Evolutionary conservation across 768 basidiomycete genomes (phyloP), one percentile per base, ranked within the genome.

Genomic region (Chiua virens): DNA sequence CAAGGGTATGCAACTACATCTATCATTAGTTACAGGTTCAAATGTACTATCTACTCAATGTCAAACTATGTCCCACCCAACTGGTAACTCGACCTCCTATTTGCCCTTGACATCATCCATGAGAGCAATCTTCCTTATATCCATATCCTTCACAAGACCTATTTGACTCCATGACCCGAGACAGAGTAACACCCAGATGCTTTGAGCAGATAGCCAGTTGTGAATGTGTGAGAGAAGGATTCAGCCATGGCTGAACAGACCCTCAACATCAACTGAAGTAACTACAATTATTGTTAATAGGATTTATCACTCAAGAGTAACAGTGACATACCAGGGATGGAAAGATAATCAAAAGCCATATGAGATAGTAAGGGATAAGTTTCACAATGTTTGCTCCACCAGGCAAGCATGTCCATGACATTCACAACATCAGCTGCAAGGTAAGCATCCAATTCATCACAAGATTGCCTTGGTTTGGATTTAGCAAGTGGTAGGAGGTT

Each of bases 191-290:
- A 65, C 61, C 2, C 59, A 52, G 0, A 65, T 66, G 1, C 63
- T 58, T 50, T 65, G 53, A 5, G 45, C 56, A 5, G 62, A 63
- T 4, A 71, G 47, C 1, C 53, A 54, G 39, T 60, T 70, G 4
- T 43, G 52, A n/a, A 65, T 54, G 36, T 70, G 67, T 1, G 57
- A 64, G 4, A 71, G 55, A 3, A 71, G 18, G 6, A 64, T 55
- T 7, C 50, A 47, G 5, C 70, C 66, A 22, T 44, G 49, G 34
- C 64, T 67, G 36, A 71, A 71, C 1, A 64, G 54, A 11, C 49
- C 49, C 43, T 72, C 59, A 18, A 73, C 63, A 48, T 70, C 61
- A 14, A 67, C 53, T 3, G 67, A 74, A 0, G 69, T 73, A 36
- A 70, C 71, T 53, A 25, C 64, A 47, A 8, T 27, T 27, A n/a